Base-by-base conservation (phyloP, 139 green algal genomes). In the Chlamydomonas urium region DNA sequence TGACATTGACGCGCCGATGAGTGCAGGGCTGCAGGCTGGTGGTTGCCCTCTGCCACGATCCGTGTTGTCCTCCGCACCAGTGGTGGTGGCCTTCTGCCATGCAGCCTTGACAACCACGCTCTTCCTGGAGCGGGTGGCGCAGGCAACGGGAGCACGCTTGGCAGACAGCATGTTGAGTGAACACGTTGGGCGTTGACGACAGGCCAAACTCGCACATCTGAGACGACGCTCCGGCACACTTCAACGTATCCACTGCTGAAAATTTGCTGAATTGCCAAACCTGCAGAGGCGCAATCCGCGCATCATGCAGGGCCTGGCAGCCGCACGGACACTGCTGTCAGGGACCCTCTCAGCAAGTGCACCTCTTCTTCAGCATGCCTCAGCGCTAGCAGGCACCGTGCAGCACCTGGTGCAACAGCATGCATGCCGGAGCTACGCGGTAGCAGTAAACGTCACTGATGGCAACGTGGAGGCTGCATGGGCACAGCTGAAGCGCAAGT, bases 391-490 rank as follows among this genome's bases (percentile, higher is more conserved):
- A n/a, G n/a, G n/a, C n/a, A n/a, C n/a, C n/a, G n/a, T n/a, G n/a
- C n/a, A n/a, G n/a, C n/a, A n/a, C n/a, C n/a, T n/a, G n/a, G n/a
- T n/a, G n/a, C n/a, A n/a, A n/a, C n/a, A n/a, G n/a, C n/a, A n/a
- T n/a, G n/a, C n/a, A n/a, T n/a, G n/a, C n/a, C n/a, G 66, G 2
- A 38, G 33, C 4, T 60, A 57, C 10, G 66, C 66, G 8, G 47
- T 73, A 17, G 19, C n/a, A 31, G 66, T 73, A 26, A 26, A 73
- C 3, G 66, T 73, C 2, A 73, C 28, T 23, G 47, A 47, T 47
- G 31, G 45, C 4, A 65, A 73, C 31, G 48, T 73, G 47, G 47
- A 63, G 28, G 47, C 47, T 21, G 66, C 66, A 48, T 47, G 63
- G 19, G 26, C 23, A 26, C 29, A 47, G 28, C 47, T 73, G 2